Evolutionary conservation across 2,329 filamentous ascomycete genomes (phyloP).

Genomic region (Cyanodermella asteris): DNA sequence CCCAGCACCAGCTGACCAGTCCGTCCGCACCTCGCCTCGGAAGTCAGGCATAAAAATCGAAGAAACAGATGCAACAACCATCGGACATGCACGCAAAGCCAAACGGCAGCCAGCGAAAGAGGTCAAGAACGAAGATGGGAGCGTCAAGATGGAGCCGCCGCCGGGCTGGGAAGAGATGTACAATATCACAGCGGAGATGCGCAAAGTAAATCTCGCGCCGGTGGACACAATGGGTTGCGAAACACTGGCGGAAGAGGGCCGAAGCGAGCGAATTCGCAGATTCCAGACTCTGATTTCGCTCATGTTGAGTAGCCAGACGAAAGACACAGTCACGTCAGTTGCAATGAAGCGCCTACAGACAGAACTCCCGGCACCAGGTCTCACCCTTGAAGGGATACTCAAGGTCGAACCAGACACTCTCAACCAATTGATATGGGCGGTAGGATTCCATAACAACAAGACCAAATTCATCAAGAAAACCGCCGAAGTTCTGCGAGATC

Average conservation of each 20-base stretch:
- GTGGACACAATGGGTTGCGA: constrained; percentile 98
- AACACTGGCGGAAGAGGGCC: constrained; percentile 37
- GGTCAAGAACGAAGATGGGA: constrained; percentile 17
- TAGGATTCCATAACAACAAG: constrained; percentile 92
- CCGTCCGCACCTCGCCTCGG: constrained; percentile 3
- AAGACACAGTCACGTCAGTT: constrained; percentile 71
- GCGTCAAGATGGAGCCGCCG: constrained; percentile 32
- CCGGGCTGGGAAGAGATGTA: constrained; percentile 74
- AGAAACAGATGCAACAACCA: neutral
- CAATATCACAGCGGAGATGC: constrained; percentile 55
- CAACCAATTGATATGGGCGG: constrained; percentile 58
- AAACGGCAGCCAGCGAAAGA: constrained; percentile 16
- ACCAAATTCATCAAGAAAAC: constrained; percentile 61
- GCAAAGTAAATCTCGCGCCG: constrained; percentile 46
- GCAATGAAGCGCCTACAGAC: constrained; percentile 62
- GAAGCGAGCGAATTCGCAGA: constrained; percentile 15
- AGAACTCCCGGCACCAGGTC: constrained; percentile 32
- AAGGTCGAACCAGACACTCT: constrained; percentile 42
- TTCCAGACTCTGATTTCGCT: constrained; percentile 74
- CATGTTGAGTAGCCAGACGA: constrained; percentile 85
- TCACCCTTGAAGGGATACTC: constrained; percentile 60
- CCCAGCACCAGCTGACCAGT: constrained; percentile 9
- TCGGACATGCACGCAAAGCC: constrained; percentile 10
- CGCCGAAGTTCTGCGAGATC: constrained; percentile 49
- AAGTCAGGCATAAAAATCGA: constrained; percentile 2